A percentile compares a stretch with the other conserved stretches of the same genome.
These are phyloP conservation scores for Elasticomyces elasticus DNA, from an alignment of 495 filamentous ascomycete genomes.

Conservation along the genomic window DNA sequence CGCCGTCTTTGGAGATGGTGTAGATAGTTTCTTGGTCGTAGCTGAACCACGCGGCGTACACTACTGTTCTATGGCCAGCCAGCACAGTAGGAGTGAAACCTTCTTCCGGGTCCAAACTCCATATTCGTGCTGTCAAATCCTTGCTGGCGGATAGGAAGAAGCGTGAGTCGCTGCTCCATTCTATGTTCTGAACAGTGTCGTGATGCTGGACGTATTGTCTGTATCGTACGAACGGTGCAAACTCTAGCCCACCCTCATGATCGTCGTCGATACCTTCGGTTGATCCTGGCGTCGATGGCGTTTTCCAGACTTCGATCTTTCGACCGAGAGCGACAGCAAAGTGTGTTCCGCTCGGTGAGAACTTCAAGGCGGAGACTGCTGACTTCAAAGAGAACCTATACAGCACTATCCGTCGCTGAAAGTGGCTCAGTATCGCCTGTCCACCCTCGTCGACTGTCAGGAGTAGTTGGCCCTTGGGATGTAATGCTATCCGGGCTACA, in stretches of 20 bases:
- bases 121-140: constrained; percentile 86
- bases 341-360: constrained; percentile 81
- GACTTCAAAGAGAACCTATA: constrained; percentile 90
- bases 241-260: constrained; percentile 67
- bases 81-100: constrained; percentile 82
- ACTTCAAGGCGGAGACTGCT: constrained; percentile 72
- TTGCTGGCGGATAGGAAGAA: constrained; percentile 88
- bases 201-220: constrained; percentile 79
- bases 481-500: constrained; percentile 76
- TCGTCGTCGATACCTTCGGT: constrained; percentile 39
- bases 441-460: constrained; percentile 92
- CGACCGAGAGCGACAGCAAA: constrained; percentile 81
- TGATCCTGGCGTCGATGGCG: constrained; percentile 69
- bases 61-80: constrained; percentile 77
- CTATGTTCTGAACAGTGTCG: constrained; percentile 69
- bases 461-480: constrained; percentile 79
- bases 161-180: constrained; percentile 90
- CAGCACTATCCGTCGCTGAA: constrained; percentile 70
- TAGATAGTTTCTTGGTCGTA: constrained; percentile 72
- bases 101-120: constrained; percentile 79
- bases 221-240: constrained; percentile 86
- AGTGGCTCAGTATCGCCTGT: constrained; percentile 80
- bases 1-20: constrained; percentile 58
- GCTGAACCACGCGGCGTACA: constrained; percentile 85
- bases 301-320: constrained; percentile 88